Base-by-base conservation (phyloP, 805 yeast species). In the Metschnikowia cubensis region DNA sequence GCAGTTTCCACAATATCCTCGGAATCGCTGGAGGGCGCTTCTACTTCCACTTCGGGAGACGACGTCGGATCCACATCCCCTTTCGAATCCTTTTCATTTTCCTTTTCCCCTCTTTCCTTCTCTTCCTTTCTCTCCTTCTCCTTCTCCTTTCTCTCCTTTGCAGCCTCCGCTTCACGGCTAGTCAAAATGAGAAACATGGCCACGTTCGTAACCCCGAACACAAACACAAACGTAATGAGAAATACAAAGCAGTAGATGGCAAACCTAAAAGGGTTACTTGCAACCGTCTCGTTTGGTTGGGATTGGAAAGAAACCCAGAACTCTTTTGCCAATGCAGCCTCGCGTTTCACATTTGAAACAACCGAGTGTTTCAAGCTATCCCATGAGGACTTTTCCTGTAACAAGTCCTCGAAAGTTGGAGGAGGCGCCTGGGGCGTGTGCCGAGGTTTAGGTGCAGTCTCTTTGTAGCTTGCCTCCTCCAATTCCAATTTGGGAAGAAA, bases 401-500 rank as follows among this genome's bases (percentile, higher is more conserved):
- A 35, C 21, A 70, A 50, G 17, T 73, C 75, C 20, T 71, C 74
- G 50, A 73, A 71, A 3, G 68, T 53, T 8, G 60, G 59, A 6
- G 79, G 78, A n/a, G 82, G 83, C 7, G 66, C 56, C 13, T 65
- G 67, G 3, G 84, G 75, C 32, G 66, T 75, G 53, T 64, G 62
- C 39, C 66, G 61, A 4, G 77, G 65, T 50, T 70, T 70, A 49
- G 81, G 80, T 48, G 68, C 71, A 48, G 64, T 68, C 4, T 62
- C 58, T 22, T 74, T 71, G 41, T 74, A 69, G 42, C 68, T 71
- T 22, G 65, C 64, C 45, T 70, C 70, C 65, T 85, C 90, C 39
- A 82, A 55, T 14, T 69, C 72, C 20, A 68, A 65, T 64, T 85
- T 85, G 21, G 80, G 75, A 33, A 67, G 58, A 66, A 80, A 90